A percentile compares a stretch with the other conserved stretches of the same genome.
These are phyloP conservation scores for Camelina neglecta DNA, from an alignment of 345 rosid genomes.

Conservation along the genomic window DNA sequence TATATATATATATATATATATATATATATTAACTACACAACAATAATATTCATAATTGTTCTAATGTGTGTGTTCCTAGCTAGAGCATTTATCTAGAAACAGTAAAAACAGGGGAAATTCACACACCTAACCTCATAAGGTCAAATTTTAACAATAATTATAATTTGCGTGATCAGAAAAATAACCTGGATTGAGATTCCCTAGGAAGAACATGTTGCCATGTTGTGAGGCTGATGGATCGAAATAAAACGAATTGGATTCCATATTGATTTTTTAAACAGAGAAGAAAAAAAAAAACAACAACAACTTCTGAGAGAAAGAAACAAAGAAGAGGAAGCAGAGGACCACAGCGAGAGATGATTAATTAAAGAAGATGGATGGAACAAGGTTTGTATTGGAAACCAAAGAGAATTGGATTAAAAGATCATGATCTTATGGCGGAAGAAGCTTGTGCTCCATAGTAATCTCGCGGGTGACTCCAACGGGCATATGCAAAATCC, in stretches of 20 bases:
- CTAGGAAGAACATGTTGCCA: constrained; percentile 70
- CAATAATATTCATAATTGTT: background rate
- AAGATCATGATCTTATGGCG: constrained; percentile 95
- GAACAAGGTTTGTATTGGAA: too few relatives aligned
- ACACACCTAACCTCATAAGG: background rate
- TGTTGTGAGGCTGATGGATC: constrained; percentile 61
- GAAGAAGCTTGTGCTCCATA: constrained; percentile 97
- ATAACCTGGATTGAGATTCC: constrained; percentile 54
- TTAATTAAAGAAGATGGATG: background rate
- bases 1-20: too few relatives aligned
- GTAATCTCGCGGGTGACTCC: constrained; percentile 84
- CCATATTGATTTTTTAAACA: constrained; percentile 47
- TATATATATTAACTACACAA: background rate
- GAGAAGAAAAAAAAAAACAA: background rate
- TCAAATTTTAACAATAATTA: background rate
- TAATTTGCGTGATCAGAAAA: background rate
- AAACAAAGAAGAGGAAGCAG: constrained; percentile 7
- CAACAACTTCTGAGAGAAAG: background rate
- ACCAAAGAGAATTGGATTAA: constrained; percentile 35
- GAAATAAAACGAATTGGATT: constrained; percentile 68
- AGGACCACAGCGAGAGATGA: background rate
- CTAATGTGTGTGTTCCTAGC: background rate
- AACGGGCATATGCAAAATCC: constrained; percentile 83
- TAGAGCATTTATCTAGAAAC: background rate
- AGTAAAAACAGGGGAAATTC: constrained; percentile 5